These are phyloP conservation scores for Trypanosoma platydactyli DNA, from an alignment of 208 protist species.

Conservation along the genomic window DNA sequence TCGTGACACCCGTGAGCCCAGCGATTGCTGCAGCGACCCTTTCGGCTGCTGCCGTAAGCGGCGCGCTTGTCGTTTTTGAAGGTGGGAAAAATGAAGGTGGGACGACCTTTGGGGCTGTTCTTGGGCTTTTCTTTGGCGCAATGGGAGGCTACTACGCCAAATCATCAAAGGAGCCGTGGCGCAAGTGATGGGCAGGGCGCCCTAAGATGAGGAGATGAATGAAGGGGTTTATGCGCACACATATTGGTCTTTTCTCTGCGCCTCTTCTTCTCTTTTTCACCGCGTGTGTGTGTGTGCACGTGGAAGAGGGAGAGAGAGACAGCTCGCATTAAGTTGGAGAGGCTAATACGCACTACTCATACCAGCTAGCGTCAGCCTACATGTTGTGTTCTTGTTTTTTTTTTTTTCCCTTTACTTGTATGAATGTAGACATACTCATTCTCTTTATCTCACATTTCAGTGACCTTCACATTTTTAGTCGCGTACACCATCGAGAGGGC, in stretches of 20 bases:
- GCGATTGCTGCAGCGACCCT: constrained; percentile 64
- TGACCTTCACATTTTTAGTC: not conserved
- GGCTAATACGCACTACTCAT: too few relatives aligned
- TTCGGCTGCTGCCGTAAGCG: constrained; percentile 60
- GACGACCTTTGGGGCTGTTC: constrained; percentile 76
- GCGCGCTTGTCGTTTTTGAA: constrained; percentile 75
- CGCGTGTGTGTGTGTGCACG: constrained; percentile 6
- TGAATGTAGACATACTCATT: constrained; percentile 11
- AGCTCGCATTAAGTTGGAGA: not conserved
- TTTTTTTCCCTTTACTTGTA: too few relatives aligned
- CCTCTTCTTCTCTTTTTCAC: not conserved
- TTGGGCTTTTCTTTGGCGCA: constrained; percentile 75
- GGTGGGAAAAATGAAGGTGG: constrained; percentile 65
- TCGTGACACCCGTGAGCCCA: constrained; percentile 73
- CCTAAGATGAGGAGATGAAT: not conserved
- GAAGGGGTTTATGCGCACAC: not conserved
- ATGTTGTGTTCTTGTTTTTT: too few relatives aligned
- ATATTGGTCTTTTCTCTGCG: not conserved
- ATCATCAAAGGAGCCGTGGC: constrained; percentile 86
- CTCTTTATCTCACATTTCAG: constrained; percentile 9
- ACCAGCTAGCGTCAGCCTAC: too few relatives aligned
- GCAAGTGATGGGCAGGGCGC: constrained; percentile 48
- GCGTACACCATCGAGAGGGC: too few relatives aligned
- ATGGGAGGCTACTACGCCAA: constrained; percentile 89
- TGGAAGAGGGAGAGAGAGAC: too few relatives aligned